Percentiles rank a stretch among this genome's conserved stretches.
phyloP scores from a whole-genome alignment of 306 rosid genomes.

The Hylodesmum podocarpum region DNA sequence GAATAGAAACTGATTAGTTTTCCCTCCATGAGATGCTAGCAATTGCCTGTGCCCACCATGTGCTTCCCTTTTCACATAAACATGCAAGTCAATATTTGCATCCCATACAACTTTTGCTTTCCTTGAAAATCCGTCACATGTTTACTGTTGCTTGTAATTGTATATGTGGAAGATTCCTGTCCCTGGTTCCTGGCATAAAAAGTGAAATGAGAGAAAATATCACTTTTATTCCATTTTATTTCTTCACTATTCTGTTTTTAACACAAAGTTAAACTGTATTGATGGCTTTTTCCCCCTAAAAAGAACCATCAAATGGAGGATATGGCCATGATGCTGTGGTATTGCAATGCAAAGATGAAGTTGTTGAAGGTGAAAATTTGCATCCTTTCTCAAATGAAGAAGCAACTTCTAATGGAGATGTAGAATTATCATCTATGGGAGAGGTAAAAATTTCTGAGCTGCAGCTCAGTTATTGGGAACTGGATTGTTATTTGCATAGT shows the following conservation, averaged over 20 bases:
- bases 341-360: constrained; percentile 34
- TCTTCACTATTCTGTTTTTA: constrained; percentile 15
- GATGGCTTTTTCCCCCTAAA: constrained; percentile 23
- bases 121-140: not conserved
- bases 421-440: constrained; percentile 58
- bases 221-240: constrained; percentile 1
- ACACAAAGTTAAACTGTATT: not conserved
- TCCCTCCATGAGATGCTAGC: not conserved
- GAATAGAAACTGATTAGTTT: constrained; percentile 2
- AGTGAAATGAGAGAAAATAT: not conserved
- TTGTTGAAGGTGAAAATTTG: constrained; percentile 35
- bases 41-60: not conserved
- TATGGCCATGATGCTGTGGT: constrained; percentile 37
- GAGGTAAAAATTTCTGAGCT: constrained; percentile 82
- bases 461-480: constrained; percentile 49
- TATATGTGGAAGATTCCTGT: not conserved
- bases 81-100: constrained; percentile 10
- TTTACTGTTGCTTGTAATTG: constrained; percentile 16
- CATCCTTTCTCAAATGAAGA: constrained; percentile 39
- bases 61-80: not conserved
- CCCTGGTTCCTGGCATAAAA: not conserved
- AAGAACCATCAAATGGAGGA: constrained; percentile 48
- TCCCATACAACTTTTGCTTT: constrained; percentile 2
- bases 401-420: constrained; percentile 46
- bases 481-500: constrained; percentile 54